Percentiles rank a stretch among this genome's conserved stretches.
Conservation (phyloP, 176 grass and related monocot genomes). For the Avena insularis region DNA sequence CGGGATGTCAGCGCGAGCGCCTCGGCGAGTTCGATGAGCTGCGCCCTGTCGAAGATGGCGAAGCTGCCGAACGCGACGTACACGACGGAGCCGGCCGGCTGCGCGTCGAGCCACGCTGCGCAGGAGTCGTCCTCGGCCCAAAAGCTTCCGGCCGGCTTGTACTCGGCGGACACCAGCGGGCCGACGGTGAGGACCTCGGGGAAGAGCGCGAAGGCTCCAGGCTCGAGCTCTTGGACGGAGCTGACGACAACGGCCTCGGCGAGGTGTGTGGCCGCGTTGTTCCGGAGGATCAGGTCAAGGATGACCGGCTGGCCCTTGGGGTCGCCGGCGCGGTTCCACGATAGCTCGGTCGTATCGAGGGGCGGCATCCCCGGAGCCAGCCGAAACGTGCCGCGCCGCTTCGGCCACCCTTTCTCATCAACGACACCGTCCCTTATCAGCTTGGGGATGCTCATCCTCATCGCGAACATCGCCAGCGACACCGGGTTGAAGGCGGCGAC, state of each 20-base stretch:
- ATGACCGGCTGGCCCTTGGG: slow-evolving; percentile 20
- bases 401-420: slow-evolving; percentile 48
- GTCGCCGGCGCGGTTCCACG: slow-evolving; percentile 53
- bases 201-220: slow-evolving; percentile 34
- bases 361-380: slow-evolving; percentile 51
- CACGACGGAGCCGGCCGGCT: slow-evolving; percentile 56
- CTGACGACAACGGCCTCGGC: slow-evolving; percentile 60
- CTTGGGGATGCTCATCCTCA: slow-evolving; percentile 49
- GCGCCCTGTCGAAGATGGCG: slow-evolving; percentile 44
- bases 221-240: slow-evolving; percentile 62
- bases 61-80: slow-evolving; percentile 81
- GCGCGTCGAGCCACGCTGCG: slow-evolving; percentile 57
- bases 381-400: slow-evolving; percentile 52
- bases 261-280: slow-evolving; percentile 45
- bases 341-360: slow-evolving; percentile 45
- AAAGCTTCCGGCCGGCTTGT: slow-evolving; percentile 49
- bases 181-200: slow-evolving; percentile 55
- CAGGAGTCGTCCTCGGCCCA: slow-evolving; percentile 55
- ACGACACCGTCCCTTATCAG: slow-evolving; percentile 56
- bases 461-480: slow-evolving; percentile 37
- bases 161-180: slow-evolving; percentile 40
- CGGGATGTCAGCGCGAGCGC: slow-evolving; percentile 54
- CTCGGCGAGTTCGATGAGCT: slow-evolving; percentile 72
- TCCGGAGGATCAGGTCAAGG: slow-evolving; percentile 32
- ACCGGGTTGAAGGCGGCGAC: slow-evolving; percentile 50